Evolutionary conservation across 108 stramenopile genomes (phyloP), one percentile per base, ranked within the genome.

Genomic region (Ochromonas danica): DNA sequence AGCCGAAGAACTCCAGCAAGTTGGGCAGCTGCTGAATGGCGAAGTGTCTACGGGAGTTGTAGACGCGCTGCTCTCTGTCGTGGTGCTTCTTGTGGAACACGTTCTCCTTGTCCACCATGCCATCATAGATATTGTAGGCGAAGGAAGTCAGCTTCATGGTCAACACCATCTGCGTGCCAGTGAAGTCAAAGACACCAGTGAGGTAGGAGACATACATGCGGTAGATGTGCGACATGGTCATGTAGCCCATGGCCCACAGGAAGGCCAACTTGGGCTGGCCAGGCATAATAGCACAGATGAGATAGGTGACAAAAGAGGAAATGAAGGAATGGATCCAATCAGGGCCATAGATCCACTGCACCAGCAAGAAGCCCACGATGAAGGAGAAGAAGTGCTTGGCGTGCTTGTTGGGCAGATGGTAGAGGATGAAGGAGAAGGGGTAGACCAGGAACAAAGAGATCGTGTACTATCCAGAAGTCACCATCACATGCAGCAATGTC

Each of bases 301-400:
- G 87, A 83, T 97, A 97, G 17, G 91, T 92, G 39, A 93, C 80
- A 70, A 93, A 43, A 0, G 93, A 90, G 36, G 92, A 91, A 63
- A 97, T 91, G 51, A 97, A 78, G 39, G 95, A 94, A 84, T 97
- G 96, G 71, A 97, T 95, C 94, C 96, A 97, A 82, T 97, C 94
- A 42, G 89, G 90, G 35, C 93, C 95, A 78, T 92, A 81, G 1
- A 92, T 93, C 72, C 72, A 75, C 31, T 75, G 72, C 40, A 75
- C 51, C 31, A 95, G 78, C 79, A 93, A 95, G 27, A 90, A 90
- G 41, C 94, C 94, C 40, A 94, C 86, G 42, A 94, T 63, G 80
- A 95, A 94, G 82, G 91, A 92, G 81, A 92, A 94, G 6, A 93
- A 25, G 77, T 95, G 94, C 80, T 92, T 90, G 3, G 89, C 71